Conservation (phyloP, 371 early-diverging fungal genomes). For the Syncephalastrum contaminatum region DNA sequence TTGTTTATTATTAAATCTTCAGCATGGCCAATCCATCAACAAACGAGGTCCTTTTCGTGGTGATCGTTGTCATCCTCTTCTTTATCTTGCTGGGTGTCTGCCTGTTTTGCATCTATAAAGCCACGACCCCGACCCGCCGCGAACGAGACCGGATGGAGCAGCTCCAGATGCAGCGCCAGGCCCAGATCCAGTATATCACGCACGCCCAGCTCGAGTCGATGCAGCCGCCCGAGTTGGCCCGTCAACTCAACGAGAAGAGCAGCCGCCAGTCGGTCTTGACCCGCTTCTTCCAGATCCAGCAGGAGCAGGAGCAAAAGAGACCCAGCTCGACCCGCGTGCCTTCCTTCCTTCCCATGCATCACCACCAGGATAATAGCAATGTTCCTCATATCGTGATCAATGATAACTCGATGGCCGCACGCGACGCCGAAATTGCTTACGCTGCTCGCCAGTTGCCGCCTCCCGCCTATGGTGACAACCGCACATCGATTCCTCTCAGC, state of each 20-base stretch:
- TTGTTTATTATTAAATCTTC: not conserved
- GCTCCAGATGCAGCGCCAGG: constrained; percentile 22
- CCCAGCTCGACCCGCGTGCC: constrained; percentile 8
- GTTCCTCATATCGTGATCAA: constrained; percentile 6
- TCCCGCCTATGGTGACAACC: constrained; percentile 20
- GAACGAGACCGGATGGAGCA: constrained; percentile 8
- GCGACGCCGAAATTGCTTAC: constrained; percentile 14
- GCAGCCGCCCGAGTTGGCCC: constrained; percentile 17
- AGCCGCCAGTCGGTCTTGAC: constrained; percentile 19
- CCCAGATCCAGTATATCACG: constrained; percentile 16
- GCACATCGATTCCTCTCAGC: constrained; percentile 11
- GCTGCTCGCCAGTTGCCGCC: constrained; percentile 7
- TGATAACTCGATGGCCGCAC: constrained; percentile 5
- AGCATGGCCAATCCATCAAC: constrained; percentile 21
- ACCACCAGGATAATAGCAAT: not conserved
- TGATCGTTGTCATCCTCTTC: constrained; percentile 21
- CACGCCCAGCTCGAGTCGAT: constrained; percentile 25
- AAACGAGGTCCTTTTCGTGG: constrained; percentile 23
- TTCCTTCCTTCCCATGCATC: constrained; percentile 18
- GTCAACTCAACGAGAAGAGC: constrained; percentile 14
- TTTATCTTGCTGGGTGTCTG: constrained; percentile 19
- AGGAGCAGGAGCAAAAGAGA: not conserved
- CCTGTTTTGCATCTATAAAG: constrained; percentile 16
- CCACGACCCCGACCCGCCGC: constrained; percentile 17
- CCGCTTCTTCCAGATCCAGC: constrained; percentile 8